Evolutionary conservation across 768 basidiomycete genomes (phyloP).

Genomic region (Trametes meyenii): DNA sequence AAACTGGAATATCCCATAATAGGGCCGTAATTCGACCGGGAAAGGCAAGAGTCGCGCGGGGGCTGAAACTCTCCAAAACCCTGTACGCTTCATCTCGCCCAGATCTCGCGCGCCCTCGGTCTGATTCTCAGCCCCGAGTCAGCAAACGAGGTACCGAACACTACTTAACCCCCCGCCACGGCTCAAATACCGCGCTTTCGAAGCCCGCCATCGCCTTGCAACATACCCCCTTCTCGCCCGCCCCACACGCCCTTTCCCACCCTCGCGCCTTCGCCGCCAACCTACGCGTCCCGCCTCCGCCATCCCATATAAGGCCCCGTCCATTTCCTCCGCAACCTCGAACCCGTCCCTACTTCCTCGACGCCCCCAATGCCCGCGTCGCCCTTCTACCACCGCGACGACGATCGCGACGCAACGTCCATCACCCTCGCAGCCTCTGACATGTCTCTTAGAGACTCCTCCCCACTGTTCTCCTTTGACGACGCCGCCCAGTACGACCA

Average conservation of each 20-base stretch:
- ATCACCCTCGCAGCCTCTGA: conserved; percentile 31
- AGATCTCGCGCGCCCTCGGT: conserved; percentile 20
- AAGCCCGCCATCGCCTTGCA: conserved; percentile 33
- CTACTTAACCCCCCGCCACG: conserved; percentile 23
- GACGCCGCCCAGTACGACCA: conserved; percentile 36
- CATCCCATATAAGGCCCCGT: conserved; percentile 42
- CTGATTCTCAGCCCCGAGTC: conserved; percentile 46
- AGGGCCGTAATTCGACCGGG: conserved; percentile 14
- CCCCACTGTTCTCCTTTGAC: conserved; percentile 33
- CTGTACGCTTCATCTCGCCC: conserved; percentile 20
- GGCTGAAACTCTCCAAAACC: conserved; percentile 24
- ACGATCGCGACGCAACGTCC: conserved; percentile 48
- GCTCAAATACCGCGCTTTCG: conserved; percentile 38
- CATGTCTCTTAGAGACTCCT: conserved; percentile 33
- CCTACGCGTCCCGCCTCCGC: conserved; percentile 34
- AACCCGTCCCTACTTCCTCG: conserved; percentile 26
- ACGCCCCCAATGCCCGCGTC: conserved; percentile 32
- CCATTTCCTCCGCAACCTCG: conserved; percentile 26
- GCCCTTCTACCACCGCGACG: conserved; percentile 31
- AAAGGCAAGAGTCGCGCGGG: conserved; percentile 19
- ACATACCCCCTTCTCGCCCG: conserved; percentile 49
- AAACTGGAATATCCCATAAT: conserved; percentile 19
- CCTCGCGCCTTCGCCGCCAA: conserved; percentile 26
- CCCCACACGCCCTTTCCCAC: conserved; percentile 28
- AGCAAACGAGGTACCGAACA: conserved; percentile 41